Percentiles rank a stretch among this genome's conserved stretches.
These are phyloP conservation scores for Cercophora samala DNA, from an alignment of 495 filamentous ascomycete species.

Conservation along the genomic window DNA sequence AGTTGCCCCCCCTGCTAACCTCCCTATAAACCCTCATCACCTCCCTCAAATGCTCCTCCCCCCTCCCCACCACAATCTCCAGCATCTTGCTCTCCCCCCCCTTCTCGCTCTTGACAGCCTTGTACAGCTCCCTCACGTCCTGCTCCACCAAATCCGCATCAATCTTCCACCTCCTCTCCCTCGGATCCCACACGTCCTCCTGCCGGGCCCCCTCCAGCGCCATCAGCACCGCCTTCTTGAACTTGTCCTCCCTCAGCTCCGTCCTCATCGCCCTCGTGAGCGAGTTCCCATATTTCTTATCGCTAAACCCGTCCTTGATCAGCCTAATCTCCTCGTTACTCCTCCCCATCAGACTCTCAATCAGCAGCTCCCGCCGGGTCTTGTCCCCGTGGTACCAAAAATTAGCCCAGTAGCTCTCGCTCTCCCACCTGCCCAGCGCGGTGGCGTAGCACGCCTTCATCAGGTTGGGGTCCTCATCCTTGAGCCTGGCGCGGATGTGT, in stretches of 20 bases:
- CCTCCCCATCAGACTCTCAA: conserved; percentile 87
- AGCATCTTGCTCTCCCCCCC: conserved; percentile 93
- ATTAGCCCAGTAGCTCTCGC: conserved; percentile 96
- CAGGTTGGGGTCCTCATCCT: conserved; percentile 60
- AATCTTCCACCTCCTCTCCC: conserved; percentile 38
- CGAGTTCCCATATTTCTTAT: conserved; percentile 86
- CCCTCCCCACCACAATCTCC: conserved; percentile 72
- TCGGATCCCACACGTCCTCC: conserved; percentile 61
- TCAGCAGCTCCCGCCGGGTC: conserved; percentile 79
- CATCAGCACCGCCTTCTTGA: conserved; percentile 82
- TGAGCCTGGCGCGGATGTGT: conserved; percentile 81
- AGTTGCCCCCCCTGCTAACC: conserved; percentile 63
- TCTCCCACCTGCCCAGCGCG: conserved; percentile 87
- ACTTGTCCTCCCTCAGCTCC: conserved; percentile 91
- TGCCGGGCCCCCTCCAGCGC: conserved; percentile 78
- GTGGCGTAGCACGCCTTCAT: conserved; percentile 89
- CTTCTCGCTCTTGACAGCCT: conserved; percentile 65
- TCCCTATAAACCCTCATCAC: conserved; percentile 70
- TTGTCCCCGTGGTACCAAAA: conserved; percentile 94
- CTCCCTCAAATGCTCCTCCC: conserved; percentile 77
- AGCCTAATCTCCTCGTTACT: conserved; percentile 79
- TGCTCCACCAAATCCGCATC: conserved; percentile 56
- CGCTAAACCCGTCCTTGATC: conserved; percentile 90
- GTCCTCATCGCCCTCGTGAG: conserved; percentile 82
- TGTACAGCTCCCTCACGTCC: conserved; percentile 69